These are phyloP conservation scores for Botrytis fragariae DNA, from an alignment of 2,329 filamentous ascomycete genomes.

Conservation along the genomic window DNA sequence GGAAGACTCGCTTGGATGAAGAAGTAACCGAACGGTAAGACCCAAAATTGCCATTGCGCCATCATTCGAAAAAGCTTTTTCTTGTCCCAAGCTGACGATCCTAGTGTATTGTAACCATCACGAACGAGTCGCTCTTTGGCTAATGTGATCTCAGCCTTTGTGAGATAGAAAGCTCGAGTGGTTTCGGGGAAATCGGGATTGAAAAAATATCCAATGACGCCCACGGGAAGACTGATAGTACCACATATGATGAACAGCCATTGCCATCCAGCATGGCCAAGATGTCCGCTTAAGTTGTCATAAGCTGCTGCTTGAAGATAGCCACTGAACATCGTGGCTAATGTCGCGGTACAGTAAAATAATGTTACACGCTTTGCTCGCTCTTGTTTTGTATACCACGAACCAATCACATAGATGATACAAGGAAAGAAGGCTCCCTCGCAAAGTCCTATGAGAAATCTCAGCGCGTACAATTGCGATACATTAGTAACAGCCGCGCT, in stretches of 20 bases:
- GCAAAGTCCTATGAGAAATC: constrained; percentile 45
- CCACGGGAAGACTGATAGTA: constrained; percentile 53
- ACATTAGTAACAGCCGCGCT: constrained; percentile 34
- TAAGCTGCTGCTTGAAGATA: constrained; percentile 46
- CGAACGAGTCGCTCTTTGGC: constrained; percentile 25
- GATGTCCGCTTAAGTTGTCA: constrained; percentile 40
- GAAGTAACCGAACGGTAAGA: constrained; percentile 32
- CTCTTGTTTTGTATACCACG: constrained; percentile 45
- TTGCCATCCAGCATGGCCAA: constrained; percentile 44
- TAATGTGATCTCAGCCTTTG: constrained; percentile 21
- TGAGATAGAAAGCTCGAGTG: constrained; percentile 43
- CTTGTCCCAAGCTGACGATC: constrained; percentile 29
- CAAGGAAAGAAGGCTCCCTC: constrained; percentile 31
- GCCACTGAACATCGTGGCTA: constrained; percentile 48
- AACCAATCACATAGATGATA: constrained; percentile 45
- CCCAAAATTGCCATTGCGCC: constrained; percentile 33
- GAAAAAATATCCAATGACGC: constrained; percentile 50
- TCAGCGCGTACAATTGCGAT: constrained; percentile 43
- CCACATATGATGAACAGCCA: constrained; percentile 52
- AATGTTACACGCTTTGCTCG: constrained; percentile 54
- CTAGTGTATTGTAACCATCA: constrained; percentile 30
- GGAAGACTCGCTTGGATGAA: constrained; percentile 30
- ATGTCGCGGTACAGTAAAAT: constrained; percentile 52
- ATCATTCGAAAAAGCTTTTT: constrained; percentile 32
- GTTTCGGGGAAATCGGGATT: constrained; percentile 45